These are phyloP conservation scores for Tylopilus subfusipes DNA, from an alignment of 768 basidiomycete species.

Conservation along the genomic window DNA sequence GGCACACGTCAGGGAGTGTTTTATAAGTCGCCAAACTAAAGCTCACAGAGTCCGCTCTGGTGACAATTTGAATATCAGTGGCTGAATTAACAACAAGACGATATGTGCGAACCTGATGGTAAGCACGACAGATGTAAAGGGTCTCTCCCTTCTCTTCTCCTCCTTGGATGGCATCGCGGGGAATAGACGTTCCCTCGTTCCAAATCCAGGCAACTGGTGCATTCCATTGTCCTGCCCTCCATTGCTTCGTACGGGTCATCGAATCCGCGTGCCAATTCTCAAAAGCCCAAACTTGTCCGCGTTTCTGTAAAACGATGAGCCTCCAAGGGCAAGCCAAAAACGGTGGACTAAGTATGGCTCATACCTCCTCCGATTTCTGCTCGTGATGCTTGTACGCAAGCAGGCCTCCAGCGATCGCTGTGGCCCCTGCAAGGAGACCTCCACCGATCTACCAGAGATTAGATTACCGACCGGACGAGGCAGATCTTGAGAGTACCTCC, in stretches of 20 bases:
- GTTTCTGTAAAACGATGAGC: slow-evolving; percentile 36
- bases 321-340: neutral
- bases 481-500: slow-evolving; percentile 37
- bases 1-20: neutral
- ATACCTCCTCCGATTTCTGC: slow-evolving; percentile 55
- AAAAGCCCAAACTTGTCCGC: slow-evolving; percentile 47
- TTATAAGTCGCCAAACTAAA: neutral
- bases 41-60: slow-evolving; percentile 54
- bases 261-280: slow-evolving; percentile 58
- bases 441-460: slow-evolving; percentile 52
- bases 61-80: slow-evolving; percentile 8
- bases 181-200: slow-evolving; percentile 56
- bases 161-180: slow-evolving; percentile 52
- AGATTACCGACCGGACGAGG: slow-evolving; percentile 1
- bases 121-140: slow-evolving; percentile 60
- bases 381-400: slow-evolving; percentile 54
- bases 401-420: slow-evolving; percentile 47
- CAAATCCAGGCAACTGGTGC: slow-evolving; percentile 62
- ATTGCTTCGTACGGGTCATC: slow-evolving; percentile 48
- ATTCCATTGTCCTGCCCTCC: slow-evolving; percentile 39
- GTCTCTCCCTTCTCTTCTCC: slow-evolving; percentile 50
- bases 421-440: slow-evolving; percentile 55
- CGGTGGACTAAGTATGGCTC: neutral
- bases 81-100: neutral
- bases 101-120: slow-evolving; percentile 45